phyloP scores from a whole-genome alignment of 148 eudicot species.

The Salicornia ramosissima region DNA sequence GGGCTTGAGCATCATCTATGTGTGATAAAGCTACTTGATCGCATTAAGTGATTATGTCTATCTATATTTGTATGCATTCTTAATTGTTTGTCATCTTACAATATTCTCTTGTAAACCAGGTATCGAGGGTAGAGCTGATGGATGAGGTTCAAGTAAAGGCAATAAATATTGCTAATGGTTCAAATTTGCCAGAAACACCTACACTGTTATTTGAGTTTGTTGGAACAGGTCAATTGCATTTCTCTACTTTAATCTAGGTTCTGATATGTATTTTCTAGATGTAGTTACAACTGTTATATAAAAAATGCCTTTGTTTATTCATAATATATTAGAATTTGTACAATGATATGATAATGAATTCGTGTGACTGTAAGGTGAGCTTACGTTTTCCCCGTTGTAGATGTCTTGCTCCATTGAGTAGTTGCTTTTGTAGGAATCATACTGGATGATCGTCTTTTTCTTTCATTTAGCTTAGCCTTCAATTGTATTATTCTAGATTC shows the following conservation, averaged over 20 bases:
- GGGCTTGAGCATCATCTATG: not conserved
- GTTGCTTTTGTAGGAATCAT: not conserved
- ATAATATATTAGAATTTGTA: too few relatives aligned
- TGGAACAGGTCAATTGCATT: slow-evolving; percentile 73
- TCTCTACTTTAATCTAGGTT: not conserved
- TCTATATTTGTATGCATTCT: not conserved
- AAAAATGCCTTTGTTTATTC: not conserved
- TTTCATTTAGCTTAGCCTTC: not conserved
- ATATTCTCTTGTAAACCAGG: slow-evolving; percentile 37
- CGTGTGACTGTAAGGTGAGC: not conserved
- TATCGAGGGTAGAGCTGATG: slow-evolving; percentile 83
- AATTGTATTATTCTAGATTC: not conserved
- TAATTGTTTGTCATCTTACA: not conserved
- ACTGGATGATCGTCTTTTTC: not conserved
- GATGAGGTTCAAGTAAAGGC: slow-evolving; percentile 98
- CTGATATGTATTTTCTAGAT: not conserved
- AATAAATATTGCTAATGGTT: slow-evolving; percentile 80
- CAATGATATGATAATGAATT: not conserved
- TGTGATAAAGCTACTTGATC: not conserved
- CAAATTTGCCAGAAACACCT: slow-evolving; percentile 74
- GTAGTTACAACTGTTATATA: not conserved
- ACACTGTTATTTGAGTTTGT: slow-evolving; percentile 88
- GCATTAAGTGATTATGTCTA: not conserved
- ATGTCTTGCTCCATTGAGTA: not conserved
- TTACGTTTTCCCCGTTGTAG: not conserved